These are phyloP conservation scores for Metarhizium anisopliae DNA, from an alignment of 2,329 filamentous ascomycete species.

Conservation along the genomic window DNA sequence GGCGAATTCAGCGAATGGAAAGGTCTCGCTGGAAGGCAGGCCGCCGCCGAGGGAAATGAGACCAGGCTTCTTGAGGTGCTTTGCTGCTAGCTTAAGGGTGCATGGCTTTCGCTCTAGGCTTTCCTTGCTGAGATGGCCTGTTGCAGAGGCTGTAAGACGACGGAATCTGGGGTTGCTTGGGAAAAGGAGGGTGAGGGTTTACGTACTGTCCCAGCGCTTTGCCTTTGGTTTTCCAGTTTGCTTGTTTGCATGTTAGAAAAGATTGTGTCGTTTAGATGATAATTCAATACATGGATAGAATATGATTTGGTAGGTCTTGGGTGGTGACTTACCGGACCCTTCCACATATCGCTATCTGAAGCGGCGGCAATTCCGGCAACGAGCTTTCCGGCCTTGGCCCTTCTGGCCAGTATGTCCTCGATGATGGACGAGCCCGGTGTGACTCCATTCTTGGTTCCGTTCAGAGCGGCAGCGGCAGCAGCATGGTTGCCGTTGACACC, in stretches of 20 bases:
- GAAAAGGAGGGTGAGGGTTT: background rate
- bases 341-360: conserved; percentile 76
- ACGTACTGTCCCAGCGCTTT: conserved; percentile 77
- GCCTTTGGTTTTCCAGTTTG: conserved; percentile 59
- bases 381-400: conserved; percentile 63
- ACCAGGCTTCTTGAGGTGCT: conserved; percentile 68
- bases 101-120: conserved; percentile 51
- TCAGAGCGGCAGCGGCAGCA: conserved; percentile 11
- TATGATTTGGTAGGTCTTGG: too few relatives aligned
- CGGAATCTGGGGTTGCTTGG: background rate
- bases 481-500: conserved; percentile 13
- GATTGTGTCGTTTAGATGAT: background rate
- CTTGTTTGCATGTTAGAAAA: conserved; percentile 11
- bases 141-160: background rate
- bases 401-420: conserved; percentile 25
- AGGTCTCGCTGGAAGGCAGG: conserved; percentile 78
- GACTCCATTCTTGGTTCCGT: conserved; percentile 6
- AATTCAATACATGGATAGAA: too few relatives aligned
- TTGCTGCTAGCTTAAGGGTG: conserved; percentile 76
- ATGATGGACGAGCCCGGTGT: conserved; percentile 15
- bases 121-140: conserved; percentile 54
- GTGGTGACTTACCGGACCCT: conserved; percentile 49
- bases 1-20: conserved; percentile 75
- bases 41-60: conserved; percentile 90
- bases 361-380: conserved; percentile 68